Evolutionary conservation across 192 early-diverging fungal species (phyloP), one percentile per base, ranked within the genome.

Genomic region (Gonapodya sp.): DNA sequence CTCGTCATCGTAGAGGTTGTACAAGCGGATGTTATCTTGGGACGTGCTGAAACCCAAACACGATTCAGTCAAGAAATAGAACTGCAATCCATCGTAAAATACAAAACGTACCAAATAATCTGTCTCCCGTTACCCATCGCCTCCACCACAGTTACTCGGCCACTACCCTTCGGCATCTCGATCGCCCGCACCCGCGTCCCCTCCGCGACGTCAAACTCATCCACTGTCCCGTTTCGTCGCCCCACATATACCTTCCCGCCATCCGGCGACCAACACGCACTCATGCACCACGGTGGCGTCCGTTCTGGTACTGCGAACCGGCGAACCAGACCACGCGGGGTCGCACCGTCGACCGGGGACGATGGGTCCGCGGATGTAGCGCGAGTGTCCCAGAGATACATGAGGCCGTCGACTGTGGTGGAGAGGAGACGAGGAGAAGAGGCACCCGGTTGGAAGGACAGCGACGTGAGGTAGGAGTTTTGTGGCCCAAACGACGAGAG

Each of bases 401-500:
- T 79, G 30, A 72, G 36, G 73, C 79, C 79, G 36, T 79, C 79
- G 73, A 18, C 79, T 32, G 36, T 79, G 0, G 79, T 79, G 31
- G 79, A 31, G 24, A 79, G 24, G 16, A 79, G 1, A 34, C 36
- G 31, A 73, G 79, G 73, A 79, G 36, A 32, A 34, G 36, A 32
- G 14, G 79, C 73, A 73, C 36, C 36, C 8, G 95, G 94, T 72
- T 90, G 92, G 81, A 94, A 96, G 35, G 86, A 86, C 0, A 92
- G 79, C 0, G 92, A 91, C 36, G 94, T 93, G 81, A 97, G 87
- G 81, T 97, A 96, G 1, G 96, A 94, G 33, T 85, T 89, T 78
- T 94, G 93, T 34, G 94, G 93, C 0, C 86, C 79, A 85, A 93
- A 96, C 16, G 85, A 85, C 0, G 93, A 89, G 34, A 94, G 86